A percentile compares a stretch with the other conserved stretches of the same genome.
These are phyloP conservation scores for Fusarium solani-melongenae DNA, from an alignment of 2,329 filamentous ascomycete genomes.

Conservation along the genomic window DNA sequence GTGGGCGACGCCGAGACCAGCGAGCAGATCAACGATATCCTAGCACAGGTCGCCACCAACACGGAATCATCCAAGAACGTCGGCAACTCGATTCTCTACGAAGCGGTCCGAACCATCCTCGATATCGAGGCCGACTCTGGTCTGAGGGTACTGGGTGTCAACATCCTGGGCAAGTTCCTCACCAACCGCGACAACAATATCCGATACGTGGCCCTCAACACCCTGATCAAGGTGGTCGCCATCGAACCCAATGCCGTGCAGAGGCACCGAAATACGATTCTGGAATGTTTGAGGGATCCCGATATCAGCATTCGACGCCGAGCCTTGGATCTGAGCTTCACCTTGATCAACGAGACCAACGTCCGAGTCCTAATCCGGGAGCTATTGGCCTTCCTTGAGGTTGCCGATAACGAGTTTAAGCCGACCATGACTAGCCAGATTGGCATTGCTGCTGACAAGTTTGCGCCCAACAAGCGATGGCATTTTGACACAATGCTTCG, in stretches of 20 bases:
- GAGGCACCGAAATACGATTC: conserved; percentile 94
- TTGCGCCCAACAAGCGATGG: conserved; percentile 97
- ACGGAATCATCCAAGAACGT: conserved; percentile 99
- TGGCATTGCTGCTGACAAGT: conserved; percentile 94
- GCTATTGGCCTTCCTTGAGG: conserved; percentile 92
- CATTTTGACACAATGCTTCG: conserved; percentile 98
- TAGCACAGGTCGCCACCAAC: conserved; percentile 97
- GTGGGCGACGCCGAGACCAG: conserved; percentile 88
- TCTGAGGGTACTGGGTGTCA: conserved; percentile 92
- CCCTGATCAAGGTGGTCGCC: conserved; percentile 96
- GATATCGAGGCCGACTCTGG: conserved; percentile 98
- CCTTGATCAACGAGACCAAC: conserved; percentile 96
- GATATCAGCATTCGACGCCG: conserved; percentile 97
- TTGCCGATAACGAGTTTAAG: conserved; percentile 98
- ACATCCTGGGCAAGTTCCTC: conserved; percentile 97
- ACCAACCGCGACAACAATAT: conserved; percentile 99
- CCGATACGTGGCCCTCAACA: conserved; percentile 96
- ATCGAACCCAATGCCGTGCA: conserved; percentile 98
- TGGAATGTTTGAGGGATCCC: conserved; percentile 94
- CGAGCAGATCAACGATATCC: conserved; percentile 98
- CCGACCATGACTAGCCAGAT: conserved; percentile 98
- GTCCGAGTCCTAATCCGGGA: conserved; percentile 94
- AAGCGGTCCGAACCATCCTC: conserved; percentile 95
- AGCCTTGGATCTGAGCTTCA: conserved; percentile 97
- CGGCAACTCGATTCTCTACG: conserved; percentile 97